Evolutionary conservation across 352 stramenopile species (phyloP), one percentile per base, ranked within the genome.

Genomic region (Phytophthora pseudosyringae): DNA sequence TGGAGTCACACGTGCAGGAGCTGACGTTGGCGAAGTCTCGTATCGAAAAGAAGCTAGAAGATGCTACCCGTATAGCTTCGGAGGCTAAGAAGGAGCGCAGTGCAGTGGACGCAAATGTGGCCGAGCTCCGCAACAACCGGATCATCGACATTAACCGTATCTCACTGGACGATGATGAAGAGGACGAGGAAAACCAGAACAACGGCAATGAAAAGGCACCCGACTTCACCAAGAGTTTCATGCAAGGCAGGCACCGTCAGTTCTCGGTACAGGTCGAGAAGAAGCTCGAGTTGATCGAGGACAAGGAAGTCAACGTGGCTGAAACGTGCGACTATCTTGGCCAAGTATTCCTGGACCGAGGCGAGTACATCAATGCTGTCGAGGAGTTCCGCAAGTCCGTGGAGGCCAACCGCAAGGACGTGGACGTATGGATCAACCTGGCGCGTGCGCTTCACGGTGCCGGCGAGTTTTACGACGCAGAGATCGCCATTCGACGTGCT

Each of bases 351-450:
- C 71, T 89, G 13, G 87, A 93, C 31, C 86, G 86, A n/a, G 76
- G 77, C 13, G 83, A 92, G 43, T 88, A 73, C 36, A 64, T 32
- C 26, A 80, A 60, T 28, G 87, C 87, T 11, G 74, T 89, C 3
- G 52, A 69, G 12, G 87, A 94, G 58, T 75, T 95, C 41, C 87
- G 86, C 57, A 88, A 90, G 55, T 93, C 85, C 0, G 73, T 92
- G 12, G 78, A 80, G 29, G 60, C 83, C 45, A 76, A 93, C 56
- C 67, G 78, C n/a, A 73, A 81, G 39, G 81, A 94, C 43, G 52
- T 82, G 18, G 82, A 91, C 36, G 83, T 86, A 13, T 94, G 85
- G 87, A 90, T 90, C 52, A 90, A 89, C 28, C 64, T 95, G 35
- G 87, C 80, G 3, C 79, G 83, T 25, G 76, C 82, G 9, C 72